Conservation (phyloP, 2,329 filamentous ascomycete genomes). For the Anisogramma anomala region DNA sequence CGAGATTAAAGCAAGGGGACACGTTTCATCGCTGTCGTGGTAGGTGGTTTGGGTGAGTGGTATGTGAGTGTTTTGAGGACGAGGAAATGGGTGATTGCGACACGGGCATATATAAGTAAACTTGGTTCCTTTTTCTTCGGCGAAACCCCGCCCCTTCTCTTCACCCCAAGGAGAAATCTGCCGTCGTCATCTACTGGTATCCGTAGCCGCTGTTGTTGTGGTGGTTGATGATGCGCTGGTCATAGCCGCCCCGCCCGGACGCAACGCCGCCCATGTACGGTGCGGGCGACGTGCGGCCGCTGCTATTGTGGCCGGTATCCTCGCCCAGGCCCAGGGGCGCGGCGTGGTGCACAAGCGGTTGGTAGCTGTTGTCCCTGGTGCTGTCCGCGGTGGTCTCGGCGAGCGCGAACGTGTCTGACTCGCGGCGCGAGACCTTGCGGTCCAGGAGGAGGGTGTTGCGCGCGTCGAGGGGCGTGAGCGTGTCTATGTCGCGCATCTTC, state of each 20-base stretch:
- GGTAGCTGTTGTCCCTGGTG: constrained; percentile 17
- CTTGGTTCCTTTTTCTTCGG: too few species aligned
- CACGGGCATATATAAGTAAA: too few species aligned
- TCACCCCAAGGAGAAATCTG: background rate
- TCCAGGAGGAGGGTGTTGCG: constrained; percentile 76
- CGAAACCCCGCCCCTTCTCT: too few species aligned
- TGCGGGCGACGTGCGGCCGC: constrained; percentile 6
- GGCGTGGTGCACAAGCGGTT: constrained; percentile 26
- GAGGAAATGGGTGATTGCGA: constrained; percentile 12
- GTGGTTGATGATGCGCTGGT: background rate
- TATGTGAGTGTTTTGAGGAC: background rate
- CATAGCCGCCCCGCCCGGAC: constrained; percentile 4
- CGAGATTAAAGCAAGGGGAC: constrained; percentile 8
- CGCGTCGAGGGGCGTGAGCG: constrained; percentile 75
- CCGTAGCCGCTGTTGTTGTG: constrained; percentile 3
- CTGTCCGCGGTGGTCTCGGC: constrained; percentile 27
- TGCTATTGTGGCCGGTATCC: too few species aligned
- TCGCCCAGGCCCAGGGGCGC: constrained; percentile 26
- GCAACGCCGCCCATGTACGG: constrained; percentile 8
- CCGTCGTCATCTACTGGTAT: background rate
- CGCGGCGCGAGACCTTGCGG: constrained; percentile 26
- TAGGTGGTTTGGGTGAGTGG: background rate
- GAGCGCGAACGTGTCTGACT: constrained; percentile 33
- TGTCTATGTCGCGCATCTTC: constrained; percentile 67
- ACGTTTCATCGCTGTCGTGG: constrained; percentile 15